Evolutionary conservation across 768 basidiomycete genomes (phyloP).

Genomic region (Neoboletus subvelutipes): DNA sequence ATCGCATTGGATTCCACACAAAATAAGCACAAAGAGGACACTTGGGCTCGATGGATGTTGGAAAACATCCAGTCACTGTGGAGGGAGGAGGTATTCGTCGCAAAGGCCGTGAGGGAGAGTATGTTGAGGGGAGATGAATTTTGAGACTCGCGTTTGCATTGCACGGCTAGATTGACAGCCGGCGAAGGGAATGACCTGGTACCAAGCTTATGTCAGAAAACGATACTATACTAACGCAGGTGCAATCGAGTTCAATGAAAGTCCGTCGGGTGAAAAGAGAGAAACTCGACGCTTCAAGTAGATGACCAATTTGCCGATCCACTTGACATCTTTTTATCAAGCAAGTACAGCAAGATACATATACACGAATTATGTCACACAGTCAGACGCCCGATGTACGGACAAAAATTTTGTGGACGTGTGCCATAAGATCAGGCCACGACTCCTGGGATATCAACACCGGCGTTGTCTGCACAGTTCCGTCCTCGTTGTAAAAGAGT

Average conservation of each 20-base stretch:
- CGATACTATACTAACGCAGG: too few relatives aligned
- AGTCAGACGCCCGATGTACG: neutral
- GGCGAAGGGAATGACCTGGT: neutral
- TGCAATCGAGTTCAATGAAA: neutral
- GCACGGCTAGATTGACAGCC: neutral
- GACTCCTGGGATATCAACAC: slow-evolving; percentile 2
- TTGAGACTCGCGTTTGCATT: slow-evolving; percentile 22
- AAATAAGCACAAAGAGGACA: neutral
- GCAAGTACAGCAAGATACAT: neutral
- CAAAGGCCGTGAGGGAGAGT: slow-evolving; percentile 45
- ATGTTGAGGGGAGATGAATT: slow-evolving; percentile 49
- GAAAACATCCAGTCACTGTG: slow-evolving; percentile 51
- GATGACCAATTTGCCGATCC: too few relatives aligned
- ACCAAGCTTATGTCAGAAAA: too few relatives aligned
- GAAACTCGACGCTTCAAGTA: neutral
- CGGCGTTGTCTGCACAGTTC: neutral
- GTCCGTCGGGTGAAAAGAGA: neutral
- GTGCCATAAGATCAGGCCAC: slow-evolving; percentile 9
- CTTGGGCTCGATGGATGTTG: slow-evolving; percentile 37
- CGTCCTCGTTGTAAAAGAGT: slow-evolving; percentile 8
- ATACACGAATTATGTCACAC: neutral
- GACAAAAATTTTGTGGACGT: slow-evolving; percentile 6
- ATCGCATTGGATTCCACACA: slow-evolving; percentile 3
- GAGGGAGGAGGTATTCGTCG: slow-evolving; percentile 59
- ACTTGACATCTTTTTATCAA: neutral